Evolutionary conservation across 2,329 filamentous ascomycete genomes (phyloP).

Genomic region (Coniochaeta hoffmannii): DNA sequence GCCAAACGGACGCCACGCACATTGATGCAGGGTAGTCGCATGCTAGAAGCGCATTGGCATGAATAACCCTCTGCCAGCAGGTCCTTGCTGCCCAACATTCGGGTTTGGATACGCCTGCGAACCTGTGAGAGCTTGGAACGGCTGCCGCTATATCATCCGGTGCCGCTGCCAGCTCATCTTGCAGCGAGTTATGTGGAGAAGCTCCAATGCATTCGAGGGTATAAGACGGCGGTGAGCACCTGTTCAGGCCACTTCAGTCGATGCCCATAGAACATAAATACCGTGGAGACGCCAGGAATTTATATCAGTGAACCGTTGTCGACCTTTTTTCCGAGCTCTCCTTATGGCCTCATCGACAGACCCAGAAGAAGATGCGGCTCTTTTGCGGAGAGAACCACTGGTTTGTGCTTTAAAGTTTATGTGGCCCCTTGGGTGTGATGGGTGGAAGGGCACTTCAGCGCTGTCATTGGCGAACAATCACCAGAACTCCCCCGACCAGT

Average conservation of each 20-base stretch:
- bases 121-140: slow-evolving; percentile 14
- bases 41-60: background rate
- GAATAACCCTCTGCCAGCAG: background rate
- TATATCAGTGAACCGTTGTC: background rate
- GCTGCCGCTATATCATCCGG: slow-evolving; percentile 14
- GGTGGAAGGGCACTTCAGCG: slow-evolving; percentile 8
- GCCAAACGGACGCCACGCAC: background rate
- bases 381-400: slow-evolving; percentile 16
- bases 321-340: background rate
- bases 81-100: background rate
- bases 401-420: slow-evolving; percentile 11
- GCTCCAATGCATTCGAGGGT: slow-evolving; percentile 11
- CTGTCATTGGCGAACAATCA: slow-evolving; percentile 20
- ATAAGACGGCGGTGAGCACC: slow-evolving; percentile 9
- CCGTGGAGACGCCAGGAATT: background rate
- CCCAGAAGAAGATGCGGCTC: slow-evolving; percentile 18
- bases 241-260: background rate
- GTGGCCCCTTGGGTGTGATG: slow-evolving; percentile 15
- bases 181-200: slow-evolving; percentile 25
- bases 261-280: background rate
- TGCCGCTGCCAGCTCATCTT: slow-evolving; percentile 27
- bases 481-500: slow-evolving; percentile 9
- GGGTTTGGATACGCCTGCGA: background rate
- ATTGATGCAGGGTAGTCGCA: background rate
- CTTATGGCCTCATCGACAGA: slow-evolving; percentile 1